A percentile compares a stretch with the other conserved stretches of the same genome.
Conservation (phyloP, 2,329 filamentous ascomycete genomes). For the Talaromyces sp. region DNA sequence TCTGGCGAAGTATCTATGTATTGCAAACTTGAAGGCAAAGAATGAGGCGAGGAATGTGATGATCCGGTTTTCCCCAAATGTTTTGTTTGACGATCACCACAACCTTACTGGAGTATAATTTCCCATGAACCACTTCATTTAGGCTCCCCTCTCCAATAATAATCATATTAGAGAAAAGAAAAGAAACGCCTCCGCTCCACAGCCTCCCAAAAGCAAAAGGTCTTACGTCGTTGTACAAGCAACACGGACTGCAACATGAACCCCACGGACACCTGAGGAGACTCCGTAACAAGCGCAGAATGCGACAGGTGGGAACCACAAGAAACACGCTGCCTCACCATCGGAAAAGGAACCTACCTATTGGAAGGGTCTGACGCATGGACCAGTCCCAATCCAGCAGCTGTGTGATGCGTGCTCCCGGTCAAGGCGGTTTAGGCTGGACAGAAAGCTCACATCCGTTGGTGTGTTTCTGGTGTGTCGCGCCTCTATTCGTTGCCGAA, state of each 20-base stretch:
- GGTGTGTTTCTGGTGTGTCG: slow-evolving; percentile 15
- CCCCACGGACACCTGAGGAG: not conserved
- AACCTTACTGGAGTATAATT: not conserved
- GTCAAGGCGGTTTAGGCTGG: slow-evolving; percentile 3
- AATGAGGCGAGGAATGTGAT: slow-evolving; percentile 7
- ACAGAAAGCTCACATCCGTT: not conserved
- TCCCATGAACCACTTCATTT: not conserved
- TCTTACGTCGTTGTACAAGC: not conserved
- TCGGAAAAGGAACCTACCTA: slow-evolving; percentile 1
- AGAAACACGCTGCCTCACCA: slow-evolving; percentile 4
- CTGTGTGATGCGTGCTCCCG: not conserved
- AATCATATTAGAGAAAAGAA: not conserved
- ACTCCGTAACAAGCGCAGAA: not conserved
- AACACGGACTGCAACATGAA: slow-evolving; percentile 5
- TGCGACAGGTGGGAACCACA: not conserved
- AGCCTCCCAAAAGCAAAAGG: not conserved
- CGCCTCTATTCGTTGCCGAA: slow-evolving; percentile 18
- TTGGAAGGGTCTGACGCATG: not conserved
- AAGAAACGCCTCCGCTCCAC: not conserved
- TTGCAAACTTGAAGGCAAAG: not conserved
- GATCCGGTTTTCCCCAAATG: slow-evolving; percentile 1
- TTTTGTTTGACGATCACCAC: slow-evolving; percentile 2
- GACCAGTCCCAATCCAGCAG: not conserved
- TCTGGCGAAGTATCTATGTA: not conserved
- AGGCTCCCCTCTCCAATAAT: not conserved